A percentile compares a stretch with the other conserved stretches of the same genome.
phyloP scores from a whole-genome alignment of 2,329 filamentous ascomycete genomes.

The Ambrosiella beaveri region DNA sequence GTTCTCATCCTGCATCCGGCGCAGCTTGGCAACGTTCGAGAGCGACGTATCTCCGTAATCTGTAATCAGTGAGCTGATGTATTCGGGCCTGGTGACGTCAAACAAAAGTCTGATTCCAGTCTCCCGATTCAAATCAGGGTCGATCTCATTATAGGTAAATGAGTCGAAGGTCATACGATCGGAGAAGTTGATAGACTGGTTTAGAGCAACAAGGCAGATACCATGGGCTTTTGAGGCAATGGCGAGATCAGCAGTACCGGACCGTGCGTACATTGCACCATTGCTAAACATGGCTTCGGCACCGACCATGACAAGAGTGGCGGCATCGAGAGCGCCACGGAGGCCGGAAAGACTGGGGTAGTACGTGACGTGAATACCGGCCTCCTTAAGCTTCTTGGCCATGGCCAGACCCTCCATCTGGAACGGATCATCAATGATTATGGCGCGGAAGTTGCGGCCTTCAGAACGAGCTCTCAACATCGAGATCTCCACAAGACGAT shows the following conservation, averaged over 20 bases:
- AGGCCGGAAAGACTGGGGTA: conserved; percentile 59
- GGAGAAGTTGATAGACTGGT: conserved; percentile 87
- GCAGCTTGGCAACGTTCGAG: conserved; percentile 11
- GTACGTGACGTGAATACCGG: conserved; percentile 65
- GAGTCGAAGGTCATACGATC: conserved; percentile 77
- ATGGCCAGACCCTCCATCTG: conserved; percentile 38
- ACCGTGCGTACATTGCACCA: conserved; percentile 71
- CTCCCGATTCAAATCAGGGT: conserved; percentile 46
- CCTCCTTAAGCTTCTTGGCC: conserved; percentile 48
- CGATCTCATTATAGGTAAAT: conserved; percentile 87
- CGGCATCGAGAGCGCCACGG: conserved; percentile 48
- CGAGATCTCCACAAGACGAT: conserved; percentile 69
- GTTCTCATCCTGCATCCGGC: conserved; percentile 14
- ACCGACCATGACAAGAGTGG: conserved; percentile 66
- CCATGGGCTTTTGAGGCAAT: conserved; percentile 61
- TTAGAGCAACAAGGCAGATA: conserved; percentile 73
- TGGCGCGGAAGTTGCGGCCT: conserved; percentile 65
- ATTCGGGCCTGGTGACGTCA: conserved; percentile 76
- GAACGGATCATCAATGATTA: conserved; percentile 58
- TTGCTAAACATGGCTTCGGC: conserved; percentile 94
- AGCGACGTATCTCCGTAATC: conserved; percentile 48
- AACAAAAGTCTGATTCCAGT: conserved; percentile 54
- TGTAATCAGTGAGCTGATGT: conserved; percentile 75
- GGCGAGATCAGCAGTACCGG: conserved; percentile 74
- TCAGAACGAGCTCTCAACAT: conserved; percentile 52